A percentile compares a stretch with the other conserved stretches of the same genome.
phyloP scores from a whole-genome alignment of 1,139 yeast species.

The Taiozyma sp. region DNA sequence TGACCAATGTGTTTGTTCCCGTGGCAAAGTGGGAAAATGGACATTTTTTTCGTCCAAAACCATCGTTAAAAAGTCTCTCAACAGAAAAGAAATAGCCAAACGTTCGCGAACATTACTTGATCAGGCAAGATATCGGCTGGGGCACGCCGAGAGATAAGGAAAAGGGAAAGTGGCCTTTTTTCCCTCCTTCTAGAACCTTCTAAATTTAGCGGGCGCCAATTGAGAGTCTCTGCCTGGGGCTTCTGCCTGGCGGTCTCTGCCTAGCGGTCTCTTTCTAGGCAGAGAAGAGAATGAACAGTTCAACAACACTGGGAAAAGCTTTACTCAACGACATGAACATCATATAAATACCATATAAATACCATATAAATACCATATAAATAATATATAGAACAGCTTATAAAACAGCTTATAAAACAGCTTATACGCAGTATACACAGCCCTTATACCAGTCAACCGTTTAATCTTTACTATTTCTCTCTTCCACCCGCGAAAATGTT shows the following conservation, averaged over 20 bases:
- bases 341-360: too few relatives aligned
- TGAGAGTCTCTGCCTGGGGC: background rate
- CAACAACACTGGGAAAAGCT: too few relatives aligned
- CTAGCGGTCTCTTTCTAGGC: background rate
- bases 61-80: background rate
- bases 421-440: too few relatives aligned
- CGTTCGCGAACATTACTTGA: background rate
- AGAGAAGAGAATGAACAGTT: too few relatives aligned
- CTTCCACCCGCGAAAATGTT: background rate
- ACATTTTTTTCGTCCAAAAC: background rate
- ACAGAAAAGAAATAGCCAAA: background rate
- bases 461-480: too few relatives aligned
- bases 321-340: too few relatives aligned
- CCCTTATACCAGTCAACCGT: too few relatives aligned
- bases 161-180: too few relatives aligned
- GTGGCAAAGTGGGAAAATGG: background rate
- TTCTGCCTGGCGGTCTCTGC: background rate
- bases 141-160: background rate
- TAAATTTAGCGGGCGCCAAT: background rate
- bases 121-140: background rate
- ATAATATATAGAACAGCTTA: too few relatives aligned
- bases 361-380: too few relatives aligned
- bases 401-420: too few relatives aligned
- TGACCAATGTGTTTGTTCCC: too few relatives aligned
- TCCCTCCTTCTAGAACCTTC: background rate